A percentile compares a stretch with the other conserved stretches of the same genome.
phyloP scores from a whole-genome alignment of 2,329 filamentous ascomycete genomes.

The Spiromastix sp. region DNA sequence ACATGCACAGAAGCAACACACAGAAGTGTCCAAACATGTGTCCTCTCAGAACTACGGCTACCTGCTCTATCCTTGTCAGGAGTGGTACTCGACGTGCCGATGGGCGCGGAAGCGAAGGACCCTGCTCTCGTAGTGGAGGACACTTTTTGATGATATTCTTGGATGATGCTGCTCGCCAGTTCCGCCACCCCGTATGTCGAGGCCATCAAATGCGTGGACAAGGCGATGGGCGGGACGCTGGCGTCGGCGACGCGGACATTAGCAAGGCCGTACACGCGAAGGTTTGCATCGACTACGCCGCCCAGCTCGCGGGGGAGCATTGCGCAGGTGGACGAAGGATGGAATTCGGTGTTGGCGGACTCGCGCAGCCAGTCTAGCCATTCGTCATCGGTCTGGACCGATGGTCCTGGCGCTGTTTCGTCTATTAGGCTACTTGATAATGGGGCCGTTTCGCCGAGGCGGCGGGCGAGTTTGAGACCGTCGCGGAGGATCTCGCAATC shows the following conservation, averaged over 20 bases:
- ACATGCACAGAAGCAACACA: too few species aligned
- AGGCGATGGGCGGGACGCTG: conserved; percentile 19
- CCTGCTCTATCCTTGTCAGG: too few species aligned
- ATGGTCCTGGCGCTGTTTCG: too few species aligned
- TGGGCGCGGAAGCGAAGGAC: too few species aligned
- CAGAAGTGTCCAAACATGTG: too few species aligned
- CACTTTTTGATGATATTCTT: too few species aligned
- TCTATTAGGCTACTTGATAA: conserved; percentile 6
- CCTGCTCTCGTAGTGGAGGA: too few species aligned
- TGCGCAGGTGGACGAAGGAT: conserved; percentile 5
- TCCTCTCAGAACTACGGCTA: too few species aligned
- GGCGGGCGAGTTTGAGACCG: not conserved
- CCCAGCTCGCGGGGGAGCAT: conserved; percentile 23
- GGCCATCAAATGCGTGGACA: conserved; percentile 17
- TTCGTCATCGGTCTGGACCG: not conserved
- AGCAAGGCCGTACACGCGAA: conserved; percentile 22
- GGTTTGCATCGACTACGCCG: conserved; percentile 21
- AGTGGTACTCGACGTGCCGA: too few species aligned
- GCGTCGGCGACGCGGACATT: conserved; percentile 24
- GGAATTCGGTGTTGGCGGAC: not conserved
- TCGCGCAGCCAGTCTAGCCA: not conserved
- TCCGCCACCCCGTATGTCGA: conserved; percentile 22
- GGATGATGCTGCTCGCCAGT: conserved; percentile 6
- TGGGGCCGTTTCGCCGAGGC: not conserved
- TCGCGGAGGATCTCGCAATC: not conserved